These are phyloP conservation scores for Penicillium herquei DNA, from an alignment of 495 filamentous ascomycete genomes.

Conservation along the genomic window DNA sequence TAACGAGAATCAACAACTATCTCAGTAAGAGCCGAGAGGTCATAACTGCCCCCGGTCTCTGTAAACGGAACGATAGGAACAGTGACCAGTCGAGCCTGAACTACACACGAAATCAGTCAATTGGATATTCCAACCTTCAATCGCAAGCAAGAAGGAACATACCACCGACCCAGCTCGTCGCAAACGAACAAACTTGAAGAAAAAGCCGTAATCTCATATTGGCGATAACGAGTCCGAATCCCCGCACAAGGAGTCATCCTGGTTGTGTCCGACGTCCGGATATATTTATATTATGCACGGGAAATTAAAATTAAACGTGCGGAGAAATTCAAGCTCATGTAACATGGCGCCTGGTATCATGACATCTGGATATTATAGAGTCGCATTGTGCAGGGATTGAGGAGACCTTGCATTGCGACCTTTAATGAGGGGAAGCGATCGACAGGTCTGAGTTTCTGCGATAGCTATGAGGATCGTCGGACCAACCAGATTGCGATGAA, in stretches of 20 bases:
- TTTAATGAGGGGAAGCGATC: slow-evolving; percentile 9
- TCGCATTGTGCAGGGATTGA: slow-evolving; percentile 7
- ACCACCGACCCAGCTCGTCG: not conserved
- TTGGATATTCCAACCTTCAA: not conserved
- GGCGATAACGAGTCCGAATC: not conserved
- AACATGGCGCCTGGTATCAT: slow-evolving; percentile 1
- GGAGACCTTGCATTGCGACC: slow-evolving; percentile 13
- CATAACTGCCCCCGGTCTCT: slow-evolving; percentile 23
- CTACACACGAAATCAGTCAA: slow-evolving; percentile 2
- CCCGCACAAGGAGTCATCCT: not conserved
- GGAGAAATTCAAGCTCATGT: slow-evolving; percentile 9
- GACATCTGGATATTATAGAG: slow-evolving; percentile 1
- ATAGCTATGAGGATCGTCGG: slow-evolving; percentile 10
- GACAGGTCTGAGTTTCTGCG: not conserved
- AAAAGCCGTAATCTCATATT: not conserved
- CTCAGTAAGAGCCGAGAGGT: slow-evolving; percentile 26
- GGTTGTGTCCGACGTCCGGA: too few relatives aligned
- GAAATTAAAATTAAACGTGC: not conserved
- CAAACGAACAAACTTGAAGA: not conserved
- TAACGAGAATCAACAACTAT: slow-evolving; percentile 45
- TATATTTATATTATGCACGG: slow-evolving; percentile 2
- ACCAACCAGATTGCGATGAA: slow-evolving; percentile 12
- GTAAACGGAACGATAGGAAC: slow-evolving; percentile 40
- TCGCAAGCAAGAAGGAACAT: not conserved
- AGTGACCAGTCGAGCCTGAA: slow-evolving; percentile 11